Evolutionary conservation across 1,139 yeast species (phyloP).

Genomic region (Hemisphaericaspora subhashii): DNA sequence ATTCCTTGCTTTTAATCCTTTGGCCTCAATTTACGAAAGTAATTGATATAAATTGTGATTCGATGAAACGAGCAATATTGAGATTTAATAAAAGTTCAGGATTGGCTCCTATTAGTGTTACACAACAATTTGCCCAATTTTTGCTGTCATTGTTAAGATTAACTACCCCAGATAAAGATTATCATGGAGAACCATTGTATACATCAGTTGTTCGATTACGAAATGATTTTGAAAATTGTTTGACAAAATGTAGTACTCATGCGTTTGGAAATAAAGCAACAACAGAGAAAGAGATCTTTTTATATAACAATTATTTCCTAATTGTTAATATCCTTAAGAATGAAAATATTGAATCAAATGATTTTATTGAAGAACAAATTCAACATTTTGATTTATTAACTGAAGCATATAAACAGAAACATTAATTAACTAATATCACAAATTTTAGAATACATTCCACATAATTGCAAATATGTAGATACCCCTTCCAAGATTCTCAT

Average conservation of each 20-base stretch:
- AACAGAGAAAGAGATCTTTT: conserved; percentile 63
- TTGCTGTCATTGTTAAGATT: conserved; percentile 72
- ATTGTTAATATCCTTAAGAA: conserved; percentile 49
- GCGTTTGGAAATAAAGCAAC: conserved; percentile 34
- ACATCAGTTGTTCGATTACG: conserved; percentile 68
- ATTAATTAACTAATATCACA: conserved; percentile 20
- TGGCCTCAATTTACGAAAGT: conserved; percentile 88
- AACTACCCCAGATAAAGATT: conserved; percentile 28
- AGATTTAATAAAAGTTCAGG: conserved; percentile 28
- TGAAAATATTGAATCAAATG: conserved; percentile 39
- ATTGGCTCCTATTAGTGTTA: conserved; percentile 58
- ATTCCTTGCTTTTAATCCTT: conserved; percentile 60
- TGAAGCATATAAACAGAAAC: conserved; percentile 54
- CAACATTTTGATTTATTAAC: conserved; percentile 62
- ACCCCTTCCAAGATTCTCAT: conserved; percentile 95
- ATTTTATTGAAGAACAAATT: conserved; percentile 55
- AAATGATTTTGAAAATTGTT: conserved; percentile 73
- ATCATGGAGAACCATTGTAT: conserved; percentile 66
- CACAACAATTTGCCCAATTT: conserved; percentile 78
- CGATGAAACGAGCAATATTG: conserved; percentile 43
- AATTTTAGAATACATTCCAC: conserved; percentile 77
- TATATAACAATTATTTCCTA: conserved; percentile 72
- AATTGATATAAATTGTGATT: conserved; percentile 75
- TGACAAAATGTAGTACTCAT: conserved; percentile 64
- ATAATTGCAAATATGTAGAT: conserved; percentile 77